phyloP scores from a whole-genome alignment of 371 early-diverging fungal species.

The Saksenaea oblongispora region DNA sequence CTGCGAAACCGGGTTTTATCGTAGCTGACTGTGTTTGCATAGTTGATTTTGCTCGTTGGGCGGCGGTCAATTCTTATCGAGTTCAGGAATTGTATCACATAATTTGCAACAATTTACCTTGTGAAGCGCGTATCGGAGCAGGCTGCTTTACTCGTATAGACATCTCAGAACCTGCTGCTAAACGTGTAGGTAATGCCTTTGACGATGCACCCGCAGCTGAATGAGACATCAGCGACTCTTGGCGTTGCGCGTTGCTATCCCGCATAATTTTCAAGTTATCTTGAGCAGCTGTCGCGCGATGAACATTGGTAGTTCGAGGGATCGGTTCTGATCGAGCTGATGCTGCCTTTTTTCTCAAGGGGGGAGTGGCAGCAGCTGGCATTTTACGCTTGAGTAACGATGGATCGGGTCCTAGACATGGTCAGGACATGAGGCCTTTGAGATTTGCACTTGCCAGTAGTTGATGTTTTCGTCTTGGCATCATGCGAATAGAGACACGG shows the following conservation, averaged over 20 bases:
- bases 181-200: too few relatives aligned
- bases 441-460: background rate
- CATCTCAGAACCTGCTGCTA: too few relatives aligned
- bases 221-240: too few relatives aligned
- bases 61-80: background rate
- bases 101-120: too few relatives aligned
- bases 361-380: background rate
- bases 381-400: background rate
- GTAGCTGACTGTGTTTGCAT: background rate
- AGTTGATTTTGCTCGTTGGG: background rate
- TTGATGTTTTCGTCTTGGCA: background rate
- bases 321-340: background rate
- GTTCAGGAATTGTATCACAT: too few relatives aligned
- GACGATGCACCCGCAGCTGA: too few relatives aligned
- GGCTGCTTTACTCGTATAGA: too few relatives aligned
- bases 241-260: too few relatives aligned
- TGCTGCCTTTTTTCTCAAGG: background rate
- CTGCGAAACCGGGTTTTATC: background rate
- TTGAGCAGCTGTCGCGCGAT: background rate
- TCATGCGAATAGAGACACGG: constrained; percentile 37
- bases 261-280: background rate
- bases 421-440: background rate
- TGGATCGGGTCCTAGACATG: background rate
- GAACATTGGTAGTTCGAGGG: background rate
- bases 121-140: too few relatives aligned